Evolutionary conservation across 108 stramenopile genomes (phyloP).

Genomic region (Nitzschia inconspicua): DNA sequence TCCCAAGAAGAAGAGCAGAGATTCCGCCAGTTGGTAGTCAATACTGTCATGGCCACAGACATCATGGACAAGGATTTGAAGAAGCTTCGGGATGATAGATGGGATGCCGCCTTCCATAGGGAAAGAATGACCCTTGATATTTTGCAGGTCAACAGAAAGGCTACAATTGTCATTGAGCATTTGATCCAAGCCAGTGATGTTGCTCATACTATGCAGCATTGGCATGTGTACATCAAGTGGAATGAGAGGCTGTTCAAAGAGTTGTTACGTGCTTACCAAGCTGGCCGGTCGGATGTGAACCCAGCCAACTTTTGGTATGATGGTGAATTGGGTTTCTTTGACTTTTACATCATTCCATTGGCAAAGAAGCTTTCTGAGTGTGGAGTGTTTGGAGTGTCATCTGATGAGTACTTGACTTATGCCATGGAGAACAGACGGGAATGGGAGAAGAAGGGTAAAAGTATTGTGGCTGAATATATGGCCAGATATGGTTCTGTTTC

Average conservation of each 20-base stretch:
- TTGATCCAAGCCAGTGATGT: slow-evolving; percentile 55
- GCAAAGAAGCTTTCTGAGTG: slow-evolving; percentile 52
- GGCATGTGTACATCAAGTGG: slow-evolving; percentile 56
- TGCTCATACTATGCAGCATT: slow-evolving; percentile 57
- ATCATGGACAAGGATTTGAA: slow-evolving; percentile 32
- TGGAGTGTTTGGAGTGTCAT: slow-evolving; percentile 51
- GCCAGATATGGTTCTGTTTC: too few relatives aligned
- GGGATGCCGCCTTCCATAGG: slow-evolving; percentile 38
- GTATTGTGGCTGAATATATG: slow-evolving; percentile 21
- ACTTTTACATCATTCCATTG: slow-evolving; percentile 54
- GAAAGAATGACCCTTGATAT: background rate
- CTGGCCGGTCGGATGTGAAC: slow-evolving; percentile 26
- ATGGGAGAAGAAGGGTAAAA: slow-evolving; percentile 48
- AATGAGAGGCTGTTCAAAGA: slow-evolving; percentile 57
- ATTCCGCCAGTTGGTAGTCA: slow-evolving; percentile 44
- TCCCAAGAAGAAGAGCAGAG: slow-evolving; percentile 21
- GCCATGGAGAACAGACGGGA: slow-evolving; percentile 42
- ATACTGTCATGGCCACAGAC: slow-evolving; percentile 49
- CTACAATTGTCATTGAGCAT: slow-evolving; percentile 41
- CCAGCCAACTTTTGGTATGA: slow-evolving; percentile 53
- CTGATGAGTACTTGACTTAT: slow-evolving; percentile 45
- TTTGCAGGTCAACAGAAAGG: slow-evolving; percentile 13
- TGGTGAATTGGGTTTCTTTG: slow-evolving; percentile 59
- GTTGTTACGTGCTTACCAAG: slow-evolving; percentile 40
- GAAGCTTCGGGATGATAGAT: slow-evolving; percentile 22